Percentiles rank a stretch among this genome's conserved stretches.
Evolutionary conservation across 106 monocot genomes (phyloP).

Genomic region (Platanthera guangdongensis): DNA sequence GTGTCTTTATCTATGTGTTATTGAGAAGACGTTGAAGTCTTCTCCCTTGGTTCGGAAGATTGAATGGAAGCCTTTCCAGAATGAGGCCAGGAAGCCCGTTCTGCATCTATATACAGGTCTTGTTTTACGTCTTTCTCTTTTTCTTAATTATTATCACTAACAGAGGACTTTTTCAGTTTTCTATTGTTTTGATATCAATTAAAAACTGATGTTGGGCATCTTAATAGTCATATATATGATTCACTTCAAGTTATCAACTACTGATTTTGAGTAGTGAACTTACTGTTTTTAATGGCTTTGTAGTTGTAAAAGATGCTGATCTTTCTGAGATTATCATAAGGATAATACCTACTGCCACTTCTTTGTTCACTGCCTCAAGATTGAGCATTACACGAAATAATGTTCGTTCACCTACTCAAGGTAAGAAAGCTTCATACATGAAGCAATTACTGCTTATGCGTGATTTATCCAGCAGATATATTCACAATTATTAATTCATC

Average conservation of each 20-base stretch:
- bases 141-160: not conserved
- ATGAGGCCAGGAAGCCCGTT: slow-evolving; percentile 88
- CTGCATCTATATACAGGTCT: slow-evolving; percentile 58
- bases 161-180: not conserved
- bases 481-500: not conserved
- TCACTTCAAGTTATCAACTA: not conserved
- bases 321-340: slow-evolving; percentile 56
- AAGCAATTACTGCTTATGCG: not conserved
- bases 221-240: not conserved
- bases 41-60: slow-evolving; percentile 32
- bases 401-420: slow-evolving; percentile 54
- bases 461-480: not conserved
- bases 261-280: not conserved
- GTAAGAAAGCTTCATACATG: slow-evolving; percentile 17
- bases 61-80: slow-evolving; percentile 66
- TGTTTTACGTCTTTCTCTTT: slow-evolving; percentile 1
- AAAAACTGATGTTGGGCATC: not conserved
- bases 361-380: slow-evolving; percentile 54
- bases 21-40: slow-evolving; percentile 47
- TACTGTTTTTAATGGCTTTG: not conserved
- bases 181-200: not conserved
- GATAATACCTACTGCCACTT: slow-evolving; percentile 67
- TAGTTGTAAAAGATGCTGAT: slow-evolving; percentile 38
- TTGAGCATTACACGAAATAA: slow-evolving; percentile 65
- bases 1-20: slow-evolving; percentile 73